Evolutionary conservation across 202 grass and related monocot genomes (phyloP).

Genomic region (Panicum hallii): DNA sequence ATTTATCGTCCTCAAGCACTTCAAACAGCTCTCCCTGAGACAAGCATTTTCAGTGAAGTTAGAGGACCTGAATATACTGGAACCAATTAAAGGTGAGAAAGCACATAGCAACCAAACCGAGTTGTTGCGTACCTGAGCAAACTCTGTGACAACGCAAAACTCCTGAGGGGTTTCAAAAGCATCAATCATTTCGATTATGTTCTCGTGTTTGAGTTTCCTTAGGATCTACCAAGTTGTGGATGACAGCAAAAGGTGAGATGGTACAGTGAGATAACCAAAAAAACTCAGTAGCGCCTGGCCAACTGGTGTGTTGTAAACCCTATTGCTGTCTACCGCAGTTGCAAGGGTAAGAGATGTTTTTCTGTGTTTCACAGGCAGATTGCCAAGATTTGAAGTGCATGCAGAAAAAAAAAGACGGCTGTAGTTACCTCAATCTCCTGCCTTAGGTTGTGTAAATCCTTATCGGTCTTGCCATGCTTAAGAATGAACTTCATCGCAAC

Average conservation of each 20-base stretch:
- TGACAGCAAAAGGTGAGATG: conserved; percentile 35
- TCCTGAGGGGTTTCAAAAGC: conserved; percentile 94
- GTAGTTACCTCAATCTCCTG: conserved; percentile 81
- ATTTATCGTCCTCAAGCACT: conserved; percentile 96
- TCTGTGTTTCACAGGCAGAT: not conserved
- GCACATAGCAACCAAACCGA: not conserved
- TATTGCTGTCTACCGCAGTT: too few relatives aligned
- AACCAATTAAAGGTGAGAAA: conserved; percentile 15
- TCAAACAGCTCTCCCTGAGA: conserved; percentile 95
- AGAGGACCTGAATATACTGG: conserved; percentile 10
- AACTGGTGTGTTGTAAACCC: too few relatives aligned
- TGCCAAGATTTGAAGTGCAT: not conserved
- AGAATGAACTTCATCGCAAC: conserved; percentile 96
- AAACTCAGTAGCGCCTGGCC: too few relatives aligned
- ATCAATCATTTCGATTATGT: conserved; percentile 98
- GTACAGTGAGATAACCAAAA: too few relatives aligned
- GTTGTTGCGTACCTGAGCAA: conserved; percentile 77
- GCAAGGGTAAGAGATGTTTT: too few relatives aligned
- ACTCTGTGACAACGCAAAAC: conserved; percentile 98
- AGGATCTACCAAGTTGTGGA: conserved; percentile 62
- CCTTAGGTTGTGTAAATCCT: conserved; percentile 91
- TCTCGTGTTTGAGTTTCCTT: conserved; percentile 93
- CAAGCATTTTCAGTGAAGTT: conserved; percentile 31
- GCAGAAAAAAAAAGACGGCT: too few relatives aligned
- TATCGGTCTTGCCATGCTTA: conserved; percentile 90